phyloP scores from a whole-genome alignment of 2,329 filamentous ascomycete species.

The Fusarium odoratissimum region DNA sequence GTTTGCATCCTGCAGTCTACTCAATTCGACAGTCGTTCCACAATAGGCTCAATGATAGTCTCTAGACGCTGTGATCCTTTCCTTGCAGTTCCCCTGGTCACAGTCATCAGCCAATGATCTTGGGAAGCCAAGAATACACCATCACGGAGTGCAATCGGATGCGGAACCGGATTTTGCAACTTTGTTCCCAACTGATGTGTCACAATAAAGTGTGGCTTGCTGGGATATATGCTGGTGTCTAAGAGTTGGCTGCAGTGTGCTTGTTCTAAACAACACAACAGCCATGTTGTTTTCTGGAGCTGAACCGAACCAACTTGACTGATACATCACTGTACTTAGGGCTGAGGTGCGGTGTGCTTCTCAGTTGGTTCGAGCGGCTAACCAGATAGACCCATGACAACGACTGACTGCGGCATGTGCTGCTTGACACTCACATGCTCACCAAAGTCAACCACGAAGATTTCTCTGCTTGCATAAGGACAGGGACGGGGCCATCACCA shows the following conservation, averaged over 20 bases:
- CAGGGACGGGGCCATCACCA: neutral
- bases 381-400: neutral
- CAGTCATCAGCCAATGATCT: neutral
- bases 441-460: neutral
- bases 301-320: neutral
- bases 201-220: neutral
- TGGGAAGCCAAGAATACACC: constrained; percentile 3
- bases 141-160: constrained; percentile 6
- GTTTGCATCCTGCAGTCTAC: neutral
- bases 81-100: neutral
- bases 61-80: neutral
- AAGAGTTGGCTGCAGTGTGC: neutral
- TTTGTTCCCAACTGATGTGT: constrained; percentile 1
- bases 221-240: constrained; percentile 4
- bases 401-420: neutral
- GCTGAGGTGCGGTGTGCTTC: neutral
- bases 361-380: neutral
- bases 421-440: neutral
- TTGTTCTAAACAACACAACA: constrained; percentile 2
- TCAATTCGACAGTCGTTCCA: neutral
- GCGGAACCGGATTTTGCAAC: constrained; percentile 3
- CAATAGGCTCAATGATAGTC: neutral
- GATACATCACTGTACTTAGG: neutral
- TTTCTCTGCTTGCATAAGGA: neutral
- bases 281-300: neutral